These are phyloP conservation scores for Neurospora terricola DNA, from an alignment of 495 filamentous ascomycete genomes.

Conservation along the genomic window DNA sequence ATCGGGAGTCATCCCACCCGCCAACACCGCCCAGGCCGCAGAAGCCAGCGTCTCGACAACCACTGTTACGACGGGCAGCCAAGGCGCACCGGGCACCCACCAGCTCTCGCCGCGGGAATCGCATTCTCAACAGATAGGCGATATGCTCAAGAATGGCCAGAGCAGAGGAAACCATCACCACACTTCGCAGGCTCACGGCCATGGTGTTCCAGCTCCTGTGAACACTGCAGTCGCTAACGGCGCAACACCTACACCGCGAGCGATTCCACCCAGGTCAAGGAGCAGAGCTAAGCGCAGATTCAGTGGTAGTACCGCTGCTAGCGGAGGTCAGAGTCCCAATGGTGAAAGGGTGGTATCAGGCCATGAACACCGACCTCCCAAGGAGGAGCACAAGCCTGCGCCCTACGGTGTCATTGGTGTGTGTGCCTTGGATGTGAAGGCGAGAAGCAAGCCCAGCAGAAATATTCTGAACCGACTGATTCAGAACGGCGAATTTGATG, in stretches of 20 bases:
- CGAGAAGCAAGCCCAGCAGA: conserved; percentile 86
- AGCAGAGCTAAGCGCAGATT: conserved; percentile 65
- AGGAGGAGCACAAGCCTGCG: conserved; percentile 40
- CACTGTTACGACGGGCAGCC: conserved; percentile 43
- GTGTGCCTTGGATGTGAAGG: conserved; percentile 92
- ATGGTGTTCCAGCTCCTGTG: background rate
- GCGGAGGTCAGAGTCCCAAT: conserved; percentile 55
- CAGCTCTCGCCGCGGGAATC: conserved; percentile 36
- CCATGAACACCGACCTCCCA: conserved; percentile 26
- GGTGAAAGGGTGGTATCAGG: conserved; percentile 36
- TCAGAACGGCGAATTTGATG: conserved; percentile 84
- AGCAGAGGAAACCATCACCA: conserved; percentile 1
- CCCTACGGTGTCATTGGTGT: conserved; percentile 67
- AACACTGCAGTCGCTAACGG: conserved; percentile 4
- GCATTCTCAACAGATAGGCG: conserved; percentile 22
- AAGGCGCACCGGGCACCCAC: conserved; percentile 24
- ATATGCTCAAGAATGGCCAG: conserved; percentile 20
- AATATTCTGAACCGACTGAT: conserved; percentile 92
- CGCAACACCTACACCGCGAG: conserved; percentile 13
- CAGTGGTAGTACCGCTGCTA: conserved; percentile 65
- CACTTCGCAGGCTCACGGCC: background rate
- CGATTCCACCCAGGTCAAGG: conserved; percentile 50
- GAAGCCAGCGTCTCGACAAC: conserved; percentile 44
- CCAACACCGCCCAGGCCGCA: conserved; percentile 23
- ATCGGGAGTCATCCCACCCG: conserved; percentile 18